Evolutionary conservation across 495 filamentous ascomycete genomes (phyloP).

Genomic region (Aspergillus ostianus): DNA sequence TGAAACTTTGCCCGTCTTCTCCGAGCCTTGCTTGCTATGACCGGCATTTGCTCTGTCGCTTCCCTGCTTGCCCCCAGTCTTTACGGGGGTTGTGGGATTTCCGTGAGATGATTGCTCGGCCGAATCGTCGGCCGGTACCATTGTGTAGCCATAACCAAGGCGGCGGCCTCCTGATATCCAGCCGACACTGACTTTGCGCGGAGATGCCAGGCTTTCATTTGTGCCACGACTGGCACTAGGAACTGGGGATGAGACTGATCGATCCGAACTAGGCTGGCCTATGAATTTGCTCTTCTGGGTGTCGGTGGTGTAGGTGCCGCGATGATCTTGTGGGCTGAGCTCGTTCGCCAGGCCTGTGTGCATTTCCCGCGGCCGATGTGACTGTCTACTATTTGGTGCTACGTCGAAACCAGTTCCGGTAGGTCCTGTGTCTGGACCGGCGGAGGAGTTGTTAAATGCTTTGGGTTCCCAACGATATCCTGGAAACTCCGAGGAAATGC

Average conservation of each 20-base stretch:
- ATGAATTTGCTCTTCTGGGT: conserved; percentile 24
- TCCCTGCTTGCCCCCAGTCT: neutral
- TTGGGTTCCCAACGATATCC: conserved; percentile 5
- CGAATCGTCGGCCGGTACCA: conserved; percentile 27
- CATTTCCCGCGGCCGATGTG: neutral
- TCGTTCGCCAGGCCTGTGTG: neutral
- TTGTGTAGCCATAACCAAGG: conserved; percentile 43
- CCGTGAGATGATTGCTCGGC: conserved; percentile 4
- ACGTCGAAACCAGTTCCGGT: neutral
- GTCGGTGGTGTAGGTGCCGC: neutral
- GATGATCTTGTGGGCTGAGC: neutral
- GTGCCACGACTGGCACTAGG: conserved; percentile 9
- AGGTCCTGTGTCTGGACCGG: conserved; percentile 1
- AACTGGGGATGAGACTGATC: conserved; percentile 5
- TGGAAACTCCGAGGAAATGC: conserved; percentile 13
- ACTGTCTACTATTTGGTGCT: neutral
- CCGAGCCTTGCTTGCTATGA: neutral
- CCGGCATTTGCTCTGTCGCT: neutral
- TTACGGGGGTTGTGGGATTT: neutral
- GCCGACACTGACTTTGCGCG: conserved; percentile 41
- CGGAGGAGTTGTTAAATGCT: neutral
- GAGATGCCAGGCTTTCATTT: conserved; percentile 4
- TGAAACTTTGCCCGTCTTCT: conserved; percentile 1
- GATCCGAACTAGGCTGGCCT: conserved; percentile 28
- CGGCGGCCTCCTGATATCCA: conserved; percentile 48